Evolutionary conservation across 768 basidiomycete species (phyloP).

Genomic region (Gelatoporia subvermispora): DNA sequence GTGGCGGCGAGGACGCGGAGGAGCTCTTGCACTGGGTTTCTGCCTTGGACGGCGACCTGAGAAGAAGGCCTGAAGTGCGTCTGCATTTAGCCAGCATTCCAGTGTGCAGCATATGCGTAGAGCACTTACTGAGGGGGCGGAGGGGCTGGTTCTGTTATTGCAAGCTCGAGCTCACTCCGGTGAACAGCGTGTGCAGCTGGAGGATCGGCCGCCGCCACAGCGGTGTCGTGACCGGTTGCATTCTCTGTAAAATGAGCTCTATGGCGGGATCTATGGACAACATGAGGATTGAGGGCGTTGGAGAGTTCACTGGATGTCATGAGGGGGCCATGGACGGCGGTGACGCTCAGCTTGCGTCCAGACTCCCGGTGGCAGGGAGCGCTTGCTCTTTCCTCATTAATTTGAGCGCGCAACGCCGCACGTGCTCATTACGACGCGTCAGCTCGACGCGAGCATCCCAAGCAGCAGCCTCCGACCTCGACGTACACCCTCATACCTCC

Average conservation of each 20-base stretch:
- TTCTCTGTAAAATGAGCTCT: conserved; percentile 2
- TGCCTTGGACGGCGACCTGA: conserved; percentile 13
- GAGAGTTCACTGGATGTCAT: conserved; percentile 74
- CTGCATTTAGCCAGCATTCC: background rate
- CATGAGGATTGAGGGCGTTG: conserved; percentile 71
- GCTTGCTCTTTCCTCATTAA: too few species aligned
- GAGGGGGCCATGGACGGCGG: conserved; percentile 4
- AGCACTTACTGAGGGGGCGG: conserved; percentile 22
- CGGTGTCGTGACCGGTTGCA: background rate
- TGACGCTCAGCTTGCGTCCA: background rate
- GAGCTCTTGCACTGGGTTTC: conserved; percentile 54
- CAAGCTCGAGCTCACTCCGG: conserved; percentile 61
- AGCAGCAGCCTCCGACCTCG: conserved; percentile 1
- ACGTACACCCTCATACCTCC: background rate
- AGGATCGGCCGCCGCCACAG: background rate
- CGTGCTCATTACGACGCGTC: conserved; percentile 36
- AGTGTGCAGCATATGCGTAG: background rate
- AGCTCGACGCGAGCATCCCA: conserved; percentile 25
- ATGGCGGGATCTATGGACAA: conserved; percentile 31
- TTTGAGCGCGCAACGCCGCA: conserved; percentile 13
- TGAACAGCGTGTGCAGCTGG: conserved; percentile 46
- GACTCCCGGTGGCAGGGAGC: background rate
- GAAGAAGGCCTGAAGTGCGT: background rate
- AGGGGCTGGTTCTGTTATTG: conserved; percentile 42
- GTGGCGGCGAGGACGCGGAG: conserved; percentile 53